A percentile compares a stretch with the other conserved stretches of the same genome.
phyloP scores from a whole-genome alignment of 305 asterid species.

The Fraxinus sp. region DNA sequence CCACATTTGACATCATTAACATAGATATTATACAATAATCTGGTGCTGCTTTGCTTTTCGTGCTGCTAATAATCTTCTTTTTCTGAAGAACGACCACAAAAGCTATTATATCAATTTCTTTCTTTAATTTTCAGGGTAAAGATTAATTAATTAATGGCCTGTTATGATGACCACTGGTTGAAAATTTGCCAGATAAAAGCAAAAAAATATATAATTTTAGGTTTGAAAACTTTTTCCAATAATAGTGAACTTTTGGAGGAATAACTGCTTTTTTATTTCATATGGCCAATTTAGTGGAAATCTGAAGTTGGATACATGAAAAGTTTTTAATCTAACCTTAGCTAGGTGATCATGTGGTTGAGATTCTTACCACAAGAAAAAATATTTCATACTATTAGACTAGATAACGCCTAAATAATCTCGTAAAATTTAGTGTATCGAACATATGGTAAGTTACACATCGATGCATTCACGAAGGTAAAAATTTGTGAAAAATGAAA shows the following conservation, averaged over 20 bases:
- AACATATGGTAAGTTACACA: background rate
- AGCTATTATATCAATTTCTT: too few species aligned
- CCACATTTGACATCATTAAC: background rate
- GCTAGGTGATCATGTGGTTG: slow-evolving; percentile 1
- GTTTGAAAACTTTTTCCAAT: slow-evolving; percentile 4
- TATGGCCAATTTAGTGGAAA: slow-evolving; percentile 18
- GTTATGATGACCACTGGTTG: background rate
- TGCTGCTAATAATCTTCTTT: background rate
- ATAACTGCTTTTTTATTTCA: background rate
- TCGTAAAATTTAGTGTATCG: background rate
- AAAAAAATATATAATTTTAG: background rate
- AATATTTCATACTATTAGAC: too few species aligned
- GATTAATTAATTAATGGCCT: background rate
- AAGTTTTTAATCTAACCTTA: background rate
- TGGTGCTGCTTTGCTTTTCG: background rate
- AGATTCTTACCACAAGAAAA: background rate
- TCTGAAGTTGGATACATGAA: slow-evolving; percentile 10
- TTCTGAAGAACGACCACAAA: background rate
- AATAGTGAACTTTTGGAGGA: background rate
- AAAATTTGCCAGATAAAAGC: background rate
- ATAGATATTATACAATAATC: too few species aligned
- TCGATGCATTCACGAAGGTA: background rate
- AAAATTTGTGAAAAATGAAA: background rate
- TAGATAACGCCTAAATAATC: background rate
- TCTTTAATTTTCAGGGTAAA: background rate